These are phyloP conservation scores for Leccinum variabile DNA, from an alignment of 1,284 basidiomycete genomes.

Conservation along the genomic window DNA sequence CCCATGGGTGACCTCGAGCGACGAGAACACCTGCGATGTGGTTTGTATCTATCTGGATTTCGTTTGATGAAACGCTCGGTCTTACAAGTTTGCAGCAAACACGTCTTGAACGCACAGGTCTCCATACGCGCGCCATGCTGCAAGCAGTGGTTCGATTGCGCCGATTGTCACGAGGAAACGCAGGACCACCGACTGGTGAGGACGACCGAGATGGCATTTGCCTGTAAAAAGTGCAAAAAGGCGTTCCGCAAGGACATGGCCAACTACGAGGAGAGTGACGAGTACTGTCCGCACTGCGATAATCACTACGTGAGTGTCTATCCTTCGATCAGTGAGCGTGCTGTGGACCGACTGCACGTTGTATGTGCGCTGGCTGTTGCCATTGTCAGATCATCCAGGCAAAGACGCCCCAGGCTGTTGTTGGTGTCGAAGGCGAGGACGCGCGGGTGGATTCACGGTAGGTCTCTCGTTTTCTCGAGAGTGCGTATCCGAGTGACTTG, in stretches of 20 bases:
- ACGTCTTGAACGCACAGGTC: constrained; percentile 91
- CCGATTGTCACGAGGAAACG: constrained; percentile 89
- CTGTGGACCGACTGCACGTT: neutral
- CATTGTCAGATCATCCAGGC: constrained; percentile 81
- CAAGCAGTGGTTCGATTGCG: constrained; percentile 94
- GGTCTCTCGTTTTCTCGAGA: constrained; percentile 2
- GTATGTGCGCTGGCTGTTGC: neutral
- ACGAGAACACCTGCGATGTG: constrained; percentile 21
- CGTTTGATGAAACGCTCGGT: constrained; percentile 4
- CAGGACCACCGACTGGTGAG: constrained; percentile 75
- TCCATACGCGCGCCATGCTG: constrained; percentile 93
- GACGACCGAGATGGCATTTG: constrained; percentile 89
- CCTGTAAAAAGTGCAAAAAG: constrained; percentile 98
- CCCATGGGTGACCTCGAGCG: neutral
- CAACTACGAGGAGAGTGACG: constrained; percentile 91
- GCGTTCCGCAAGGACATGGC: constrained; percentile 95
- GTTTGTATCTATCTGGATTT: constrained; percentile 19
- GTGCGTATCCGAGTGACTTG: neutral
- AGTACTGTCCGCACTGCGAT: constrained; percentile 97
- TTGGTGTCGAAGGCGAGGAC: constrained; percentile 91
- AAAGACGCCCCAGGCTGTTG: constrained; percentile 83
- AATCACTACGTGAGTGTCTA: constrained; percentile 85
- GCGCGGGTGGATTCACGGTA: constrained; percentile 86
- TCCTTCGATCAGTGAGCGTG: neutral
- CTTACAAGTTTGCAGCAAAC: constrained; percentile 62